phyloP scores from a whole-genome alignment of 2,329 filamentous ascomycete species.

The Colletotrichum orchidophilum region DNA sequence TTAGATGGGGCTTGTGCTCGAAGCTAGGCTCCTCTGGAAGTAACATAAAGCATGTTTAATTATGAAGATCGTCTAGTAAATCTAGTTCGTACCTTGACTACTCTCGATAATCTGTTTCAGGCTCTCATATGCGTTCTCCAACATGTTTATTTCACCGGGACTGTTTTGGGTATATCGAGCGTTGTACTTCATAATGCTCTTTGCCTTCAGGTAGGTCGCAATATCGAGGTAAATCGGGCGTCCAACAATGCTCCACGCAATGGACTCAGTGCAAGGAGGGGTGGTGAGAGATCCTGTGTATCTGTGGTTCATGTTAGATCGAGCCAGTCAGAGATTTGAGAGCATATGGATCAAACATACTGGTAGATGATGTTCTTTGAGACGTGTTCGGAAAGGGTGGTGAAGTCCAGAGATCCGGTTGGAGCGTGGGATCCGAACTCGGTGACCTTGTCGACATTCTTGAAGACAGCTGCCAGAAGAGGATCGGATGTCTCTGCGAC shows the following conservation, averaged over 20 bases:
- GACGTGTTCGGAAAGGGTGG: constrained; percentile 48
- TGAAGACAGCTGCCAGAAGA: constrained; percentile 49
- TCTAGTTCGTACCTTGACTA: constrained; percentile 23
- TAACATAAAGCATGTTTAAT: background rate
- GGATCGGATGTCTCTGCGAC: constrained; percentile 36
- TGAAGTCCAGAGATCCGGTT: constrained; percentile 54
- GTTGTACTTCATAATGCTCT: constrained; percentile 65
- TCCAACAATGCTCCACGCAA: constrained; percentile 62
- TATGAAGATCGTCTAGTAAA: background rate
- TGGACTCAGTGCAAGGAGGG: constrained; percentile 68
- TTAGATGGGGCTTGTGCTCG: no score
- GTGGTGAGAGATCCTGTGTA: constrained; percentile 72
- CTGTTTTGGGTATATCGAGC: constrained; percentile 62
- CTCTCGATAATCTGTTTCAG: constrained; percentile 7
- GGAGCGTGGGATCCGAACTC: constrained; percentile 48
- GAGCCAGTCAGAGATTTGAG: background rate
- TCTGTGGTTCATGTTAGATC: constrained; percentile 33
- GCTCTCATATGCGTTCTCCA: constrained; percentile 37
- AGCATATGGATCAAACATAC: constrained; percentile 33
- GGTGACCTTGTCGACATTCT: constrained; percentile 49
- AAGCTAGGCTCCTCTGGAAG: background rate
- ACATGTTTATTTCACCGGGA: constrained; percentile 55
- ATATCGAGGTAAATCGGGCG: constrained; percentile 58
- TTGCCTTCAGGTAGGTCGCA: constrained; percentile 60
- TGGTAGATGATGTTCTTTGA: constrained; percentile 51